phyloP scores from a whole-genome alignment of 768 basidiomycete genomes.

The Suillus paluster region DNA sequence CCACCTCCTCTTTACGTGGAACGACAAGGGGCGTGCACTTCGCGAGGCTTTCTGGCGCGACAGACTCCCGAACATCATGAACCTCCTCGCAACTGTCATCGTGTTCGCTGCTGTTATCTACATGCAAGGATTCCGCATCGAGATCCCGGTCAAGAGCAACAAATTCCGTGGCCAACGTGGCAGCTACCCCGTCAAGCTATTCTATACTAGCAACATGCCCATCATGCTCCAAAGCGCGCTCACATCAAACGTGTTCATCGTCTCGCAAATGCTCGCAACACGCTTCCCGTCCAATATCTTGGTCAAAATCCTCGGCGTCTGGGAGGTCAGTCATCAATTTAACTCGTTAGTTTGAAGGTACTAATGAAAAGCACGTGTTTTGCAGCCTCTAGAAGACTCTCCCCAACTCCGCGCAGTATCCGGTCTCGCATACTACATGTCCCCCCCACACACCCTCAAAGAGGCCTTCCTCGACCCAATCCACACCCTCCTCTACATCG shows the following conservation, averaged over 20 bases:
- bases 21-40: constrained; percentile 95
- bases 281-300: constrained; percentile 93
- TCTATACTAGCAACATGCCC: constrained; percentile 99
- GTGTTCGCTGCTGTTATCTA: constrained; percentile 98
- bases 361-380: constrained; percentile 13
- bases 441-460: constrained; percentile 91
- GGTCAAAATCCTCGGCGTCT: constrained; percentile 90
- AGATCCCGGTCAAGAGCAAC: constrained; percentile 98
- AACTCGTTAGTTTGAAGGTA: no score
- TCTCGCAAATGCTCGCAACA: constrained; percentile 92
- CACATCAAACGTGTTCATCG: constrained; percentile 92
- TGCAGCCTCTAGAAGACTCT: constrained; percentile 89
- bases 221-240: constrained; percentile 98
- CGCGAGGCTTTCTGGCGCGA: constrained; percentile 99
- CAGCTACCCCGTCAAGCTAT: constrained; percentile 95
- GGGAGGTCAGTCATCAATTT: constrained; percentile 81
- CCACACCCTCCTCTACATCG: constrained; percentile 89
- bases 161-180: constrained; percentile 96
- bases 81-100: constrained; percentile 87
- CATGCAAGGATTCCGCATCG: constrained; percentile 97
- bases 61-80: constrained; percentile 96
- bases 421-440: constrained; percentile 98
- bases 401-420: constrained; percentile 89
- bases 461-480: constrained; percentile 91
- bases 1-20: constrained; percentile 98